Conservation (phyloP, 2,329 filamentous ascomycete genomes). For the Didymella pinodella region DNA sequence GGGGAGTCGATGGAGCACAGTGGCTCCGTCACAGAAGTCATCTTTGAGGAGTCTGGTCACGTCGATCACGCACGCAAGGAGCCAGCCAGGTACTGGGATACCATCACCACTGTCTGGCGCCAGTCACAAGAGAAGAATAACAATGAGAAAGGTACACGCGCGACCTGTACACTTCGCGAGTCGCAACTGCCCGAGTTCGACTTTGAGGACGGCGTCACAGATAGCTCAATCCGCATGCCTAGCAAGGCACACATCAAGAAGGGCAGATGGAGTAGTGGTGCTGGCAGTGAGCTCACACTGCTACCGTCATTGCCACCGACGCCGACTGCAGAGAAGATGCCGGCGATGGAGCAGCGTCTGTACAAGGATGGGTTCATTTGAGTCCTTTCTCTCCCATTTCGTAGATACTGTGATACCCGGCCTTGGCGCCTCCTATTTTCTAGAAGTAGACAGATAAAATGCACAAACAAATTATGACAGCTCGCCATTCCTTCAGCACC, state of each 20-base stretch:
- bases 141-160: slow-evolving; percentile 2
- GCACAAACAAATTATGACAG: neutral
- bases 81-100: slow-evolving; percentile 64
- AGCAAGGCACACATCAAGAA: slow-evolving; percentile 6
- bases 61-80: slow-evolving; percentile 66
- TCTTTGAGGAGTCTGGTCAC: slow-evolving; percentile 65
- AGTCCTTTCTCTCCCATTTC: neutral
- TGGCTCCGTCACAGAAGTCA: slow-evolving; percentile 56
- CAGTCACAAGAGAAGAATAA: slow-evolving; percentile 3
- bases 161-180: neutral
- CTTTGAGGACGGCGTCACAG: slow-evolving; percentile 11
- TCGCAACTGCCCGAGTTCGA: slow-evolving; percentile 8
- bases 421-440: neutral
- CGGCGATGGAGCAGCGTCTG: slow-evolving; percentile 12
- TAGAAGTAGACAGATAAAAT: neutral
- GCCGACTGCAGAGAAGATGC: slow-evolving; percentile 5
- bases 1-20: slow-evolving; percentile 56
- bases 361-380: slow-evolving; percentile 4
- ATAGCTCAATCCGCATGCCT: slow-evolving; percentile 1
- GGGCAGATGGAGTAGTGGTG: slow-evolving; percentile 12
- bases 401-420: slow-evolving; percentile 4
- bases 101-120: slow-evolving; percentile 34
- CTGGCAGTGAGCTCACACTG: slow-evolving; percentile 6
- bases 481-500: neutral
- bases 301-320: slow-evolving; percentile 5